Base-by-base conservation (phyloP, 768 basidiomycete genomes). In the Megacollybia marginata region DNA sequence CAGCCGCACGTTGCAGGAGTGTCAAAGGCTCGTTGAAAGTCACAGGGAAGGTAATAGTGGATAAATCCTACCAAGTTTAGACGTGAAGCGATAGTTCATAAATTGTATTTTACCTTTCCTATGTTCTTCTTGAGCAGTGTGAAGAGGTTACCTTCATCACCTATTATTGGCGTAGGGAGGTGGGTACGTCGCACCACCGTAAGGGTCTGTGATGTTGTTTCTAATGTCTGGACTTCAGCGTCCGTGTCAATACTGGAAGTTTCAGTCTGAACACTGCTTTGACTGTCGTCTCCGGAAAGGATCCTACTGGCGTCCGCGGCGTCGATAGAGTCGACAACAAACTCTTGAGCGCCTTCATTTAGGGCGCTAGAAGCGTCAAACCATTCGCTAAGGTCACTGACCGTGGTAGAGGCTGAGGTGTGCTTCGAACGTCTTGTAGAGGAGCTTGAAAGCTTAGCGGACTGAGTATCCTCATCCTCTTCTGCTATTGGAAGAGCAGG, bases 21-120 rank as follows among this genome's bases (percentile, higher is more conserved):
- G 86, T 88, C 33, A 94, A 65, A 31, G 91, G 91, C 57, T 94
- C 91, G 55, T 94, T 94, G 69, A 93, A 94, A 2, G 84, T 79
- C 2, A 93, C 88, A n/a, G 91, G 91, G 52, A 93, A 80, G 2
- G 85, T 73, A 28, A 92, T 84, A 33, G 85, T 83, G 12, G 88
- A 84, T 9, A 92, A 69, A 63, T 92, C 90, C 89, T 92, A 50
- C 9, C 40, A 9, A 45, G 2, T 47, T 7, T 28, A 33, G 2
- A 15, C 15, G 53, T 51, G 32, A 44, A 5, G 33, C 40, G 15
- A 18, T 19, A 11, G 44, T 43, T 38, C 19, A 11, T 33, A 23
- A 48, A 47, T 31, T 33, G 33, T 23, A 44, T 28, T 58, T 16
- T 47, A 88, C 90, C 73, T 91, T 92, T 47, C 90, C 90, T 44